A percentile compares a stretch with the other conserved stretches of the same genome.
Conservation (phyloP, 2,329 filamentous ascomycete genomes). For the Phyllosticta paracitricarpa region DNA sequence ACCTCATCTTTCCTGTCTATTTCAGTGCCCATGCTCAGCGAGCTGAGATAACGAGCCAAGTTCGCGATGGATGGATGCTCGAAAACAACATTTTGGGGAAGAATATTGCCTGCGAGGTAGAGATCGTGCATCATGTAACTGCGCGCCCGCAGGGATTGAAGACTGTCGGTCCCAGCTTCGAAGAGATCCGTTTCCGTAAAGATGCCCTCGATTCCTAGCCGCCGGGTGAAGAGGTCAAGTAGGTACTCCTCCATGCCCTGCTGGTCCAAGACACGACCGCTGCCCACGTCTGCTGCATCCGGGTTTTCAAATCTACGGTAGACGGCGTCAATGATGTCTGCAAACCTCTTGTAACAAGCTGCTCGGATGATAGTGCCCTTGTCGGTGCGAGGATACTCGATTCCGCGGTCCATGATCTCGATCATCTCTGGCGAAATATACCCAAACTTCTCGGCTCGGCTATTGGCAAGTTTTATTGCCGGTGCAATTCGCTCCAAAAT, state of each 20-base stretch:
- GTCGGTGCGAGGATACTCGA: conserved; percentile 43
- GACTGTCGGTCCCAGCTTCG: conserved; percentile 45
- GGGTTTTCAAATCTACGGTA: conserved; percentile 23
- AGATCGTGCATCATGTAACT: conserved; percentile 42
- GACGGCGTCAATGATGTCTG: conserved; percentile 36
- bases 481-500: conserved; percentile 42
- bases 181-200: conserved; percentile 47
- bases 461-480: conserved; percentile 42
- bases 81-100: conserved; percentile 50
- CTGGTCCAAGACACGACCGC: conserved; percentile 17
- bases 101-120: conserved; percentile 32
- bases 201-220: conserved; percentile 16
- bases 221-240: conserved; percentile 14
- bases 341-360: conserved; percentile 41
- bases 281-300: neutral
- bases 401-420: conserved; percentile 35
- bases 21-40: conserved; percentile 30
- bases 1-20: conserved; percentile 27
- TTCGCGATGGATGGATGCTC: conserved; percentile 43
- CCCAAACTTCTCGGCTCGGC: conserved; percentile 41
- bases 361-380: conserved; percentile 49
- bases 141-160: conserved; percentile 49
- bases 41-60: conserved; percentile 37
- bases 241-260: conserved; percentile 24
- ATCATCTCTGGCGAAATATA: conserved; percentile 46